Conservation (phyloP, 768 basidiomycete genomes). For the Russula sp. region DNA sequence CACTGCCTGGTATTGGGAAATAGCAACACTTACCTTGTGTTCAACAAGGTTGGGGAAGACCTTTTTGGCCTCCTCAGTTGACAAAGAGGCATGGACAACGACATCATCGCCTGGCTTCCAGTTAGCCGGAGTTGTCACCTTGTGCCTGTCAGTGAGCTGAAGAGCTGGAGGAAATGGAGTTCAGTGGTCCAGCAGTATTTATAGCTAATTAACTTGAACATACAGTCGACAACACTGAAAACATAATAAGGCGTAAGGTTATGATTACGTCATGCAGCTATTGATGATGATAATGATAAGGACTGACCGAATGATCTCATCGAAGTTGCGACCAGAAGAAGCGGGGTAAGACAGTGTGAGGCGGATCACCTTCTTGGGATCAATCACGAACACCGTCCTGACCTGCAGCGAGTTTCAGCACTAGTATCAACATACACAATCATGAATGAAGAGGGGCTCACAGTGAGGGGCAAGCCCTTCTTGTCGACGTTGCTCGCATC, state of each 20-base stretch:
- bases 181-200: conserved; percentile 21
- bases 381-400: conserved; percentile 95
- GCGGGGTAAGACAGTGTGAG: conserved; percentile 89
- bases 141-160: conserved; percentile 83
- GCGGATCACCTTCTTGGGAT: conserved; percentile 93
- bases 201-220: conserved; percentile 4
- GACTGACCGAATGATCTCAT: conserved; percentile 51
- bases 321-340: conserved; percentile 91
- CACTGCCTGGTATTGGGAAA: not conserved
- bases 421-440: not conserved
- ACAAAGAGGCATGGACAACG: conserved; percentile 81
- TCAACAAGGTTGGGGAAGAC: conserved; percentile 79
- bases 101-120: conserved; percentile 93
- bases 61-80: conserved; percentile 82
- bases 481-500: conserved; percentile 84
- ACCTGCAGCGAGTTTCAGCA: conserved; percentile 40
- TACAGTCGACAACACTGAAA: conserved; percentile 65
- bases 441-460: conserved; percentile 22
- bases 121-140: conserved; percentile 86
- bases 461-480: conserved; percentile 93
- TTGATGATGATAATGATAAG: not conserved
- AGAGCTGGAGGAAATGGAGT: conserved; percentile 43
- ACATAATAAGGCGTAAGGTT: not conserved
- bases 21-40: conserved; percentile 54
- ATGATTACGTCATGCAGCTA: not conserved